Evolutionary conservation across 176 grass and related monocot species (phyloP).

Genomic region (Lolium rigidum): DNA sequence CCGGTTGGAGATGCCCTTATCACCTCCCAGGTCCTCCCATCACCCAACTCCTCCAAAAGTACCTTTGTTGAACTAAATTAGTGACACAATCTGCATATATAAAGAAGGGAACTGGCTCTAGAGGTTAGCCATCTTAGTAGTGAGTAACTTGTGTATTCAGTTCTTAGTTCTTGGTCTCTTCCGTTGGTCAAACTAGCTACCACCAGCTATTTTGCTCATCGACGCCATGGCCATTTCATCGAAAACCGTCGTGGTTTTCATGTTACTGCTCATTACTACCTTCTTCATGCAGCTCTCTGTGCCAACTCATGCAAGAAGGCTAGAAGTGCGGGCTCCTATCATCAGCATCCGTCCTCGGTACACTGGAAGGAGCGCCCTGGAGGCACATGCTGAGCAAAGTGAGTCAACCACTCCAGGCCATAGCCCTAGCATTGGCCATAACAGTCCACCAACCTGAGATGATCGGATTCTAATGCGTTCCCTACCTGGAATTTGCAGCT

Average conservation of each 20-base stretch:
- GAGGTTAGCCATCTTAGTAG: slow-evolving; percentile 39
- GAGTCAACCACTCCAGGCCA: slow-evolving; percentile 57
- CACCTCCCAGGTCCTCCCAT: slow-evolving; percentile 55
- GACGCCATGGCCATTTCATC: too few relatives aligned
- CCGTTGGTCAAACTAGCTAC: too few relatives aligned
- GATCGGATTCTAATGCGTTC: neutral
- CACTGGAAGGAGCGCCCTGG: neutral
- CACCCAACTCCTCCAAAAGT: slow-evolving; percentile 42
- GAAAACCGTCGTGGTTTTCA: too few relatives aligned
- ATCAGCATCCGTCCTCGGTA: neutral
- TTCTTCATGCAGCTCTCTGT: too few relatives aligned
- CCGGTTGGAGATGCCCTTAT: too few relatives aligned
- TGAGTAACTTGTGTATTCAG: slow-evolving; percentile 40
- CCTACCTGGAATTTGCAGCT: neutral
- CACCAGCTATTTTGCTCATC: too few relatives aligned
- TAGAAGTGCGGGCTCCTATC: slow-evolving; percentile 40
- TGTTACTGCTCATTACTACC: too few relatives aligned
- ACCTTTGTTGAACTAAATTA: slow-evolving; percentile 51
- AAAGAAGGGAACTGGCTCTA: slow-evolving; percentile 60
- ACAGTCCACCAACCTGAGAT: slow-evolving; percentile 44
- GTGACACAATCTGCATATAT: slow-evolving; percentile 46
- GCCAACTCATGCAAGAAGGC: slow-evolving; percentile 47
- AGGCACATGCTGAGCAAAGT: neutral
- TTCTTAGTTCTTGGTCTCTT: slow-evolving; percentile 8
- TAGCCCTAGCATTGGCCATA: slow-evolving; percentile 67